A percentile compares a stretch with the other conserved stretches of the same genome.
phyloP scores from a whole-genome alignment of 1,284 basidiomycete species.

The Agaricales sp. region DNA sequence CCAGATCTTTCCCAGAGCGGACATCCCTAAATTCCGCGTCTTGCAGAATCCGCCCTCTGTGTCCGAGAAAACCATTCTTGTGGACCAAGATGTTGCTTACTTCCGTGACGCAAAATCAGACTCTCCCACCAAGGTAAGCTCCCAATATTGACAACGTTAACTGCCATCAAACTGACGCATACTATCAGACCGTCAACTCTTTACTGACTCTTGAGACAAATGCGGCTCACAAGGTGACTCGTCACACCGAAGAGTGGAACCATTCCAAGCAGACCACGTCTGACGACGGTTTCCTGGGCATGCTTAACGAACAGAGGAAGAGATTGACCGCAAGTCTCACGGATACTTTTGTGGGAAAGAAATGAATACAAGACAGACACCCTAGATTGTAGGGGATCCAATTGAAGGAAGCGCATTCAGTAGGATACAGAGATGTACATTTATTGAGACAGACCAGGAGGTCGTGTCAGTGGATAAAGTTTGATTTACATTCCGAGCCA shows the following conservation, averaged over 20 bases:
- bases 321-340: constrained; percentile 30
- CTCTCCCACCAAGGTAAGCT: constrained; percentile 31
- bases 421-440: not conserved
- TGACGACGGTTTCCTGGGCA: constrained; percentile 36
- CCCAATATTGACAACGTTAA: too few relatives aligned
- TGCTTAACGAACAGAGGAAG: constrained; percentile 37
- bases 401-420: constrained; percentile 5
- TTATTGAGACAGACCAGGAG: not conserved
- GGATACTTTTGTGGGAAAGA: constrained; percentile 20
- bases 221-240: constrained; percentile 24
- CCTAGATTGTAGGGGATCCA: too few relatives aligned
- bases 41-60: constrained; percentile 29
- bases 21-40: constrained; percentile 32
- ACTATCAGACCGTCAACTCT: constrained; percentile 31
- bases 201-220: constrained; percentile 34
- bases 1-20: constrained; percentile 33
- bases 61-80: constrained; percentile 28
- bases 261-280: constrained; percentile 29
- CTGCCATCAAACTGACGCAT: not conserved
- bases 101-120: constrained; percentile 26
- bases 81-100: constrained; percentile 41
- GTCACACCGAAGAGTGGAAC: constrained; percentile 39
- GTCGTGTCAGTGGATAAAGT: too few relatives aligned
- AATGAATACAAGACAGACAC: too few relatives aligned
- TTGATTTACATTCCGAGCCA: constrained; percentile 44